These are phyloP conservation scores for Saccharomyces hybrid DNA, from an alignment of 1,139 yeast species.

Conservation along the genomic window DNA sequence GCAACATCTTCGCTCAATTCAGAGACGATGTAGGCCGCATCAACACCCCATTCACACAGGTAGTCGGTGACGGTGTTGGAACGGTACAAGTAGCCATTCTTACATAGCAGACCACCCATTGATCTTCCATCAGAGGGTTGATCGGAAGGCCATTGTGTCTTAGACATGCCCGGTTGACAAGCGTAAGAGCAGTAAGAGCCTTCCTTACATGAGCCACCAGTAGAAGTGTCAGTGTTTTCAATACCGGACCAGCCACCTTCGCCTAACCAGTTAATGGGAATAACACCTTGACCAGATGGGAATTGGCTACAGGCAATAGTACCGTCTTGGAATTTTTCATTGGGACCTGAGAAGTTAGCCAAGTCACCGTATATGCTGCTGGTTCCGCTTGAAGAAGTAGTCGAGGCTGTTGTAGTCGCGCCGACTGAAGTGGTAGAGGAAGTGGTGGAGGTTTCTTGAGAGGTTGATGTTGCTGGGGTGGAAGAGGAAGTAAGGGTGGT, in stretches of 20 bases:
- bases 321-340: slow-evolving; percentile 53
- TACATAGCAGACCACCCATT: slow-evolving; percentile 68
- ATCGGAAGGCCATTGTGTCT: slow-evolving; percentile 71
- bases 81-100: slow-evolving; percentile 60
- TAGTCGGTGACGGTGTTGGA: slow-evolving; percentile 47
- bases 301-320: slow-evolving; percentile 49
- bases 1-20: slow-evolving; percentile 52
- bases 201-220: slow-evolving; percentile 59
- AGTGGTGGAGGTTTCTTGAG: slow-evolving; percentile 24
- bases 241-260: slow-evolving; percentile 70
- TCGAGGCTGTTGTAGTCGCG: no score
- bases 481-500: slow-evolving; percentile 8
- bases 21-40: slow-evolving; percentile 52
- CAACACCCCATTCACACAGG: slow-evolving; percentile 70
- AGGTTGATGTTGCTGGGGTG: slow-evolving; percentile 21
- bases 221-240: slow-evolving; percentile 49
- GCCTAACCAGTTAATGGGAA: slow-evolving; percentile 49
- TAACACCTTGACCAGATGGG: slow-evolving; percentile 67
- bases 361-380: slow-evolving; percentile 49
- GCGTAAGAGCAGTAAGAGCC: slow-evolving; percentile 78
- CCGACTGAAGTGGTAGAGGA: slow-evolving; percentile 19
- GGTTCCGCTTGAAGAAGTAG: slow-evolving; percentile 17
- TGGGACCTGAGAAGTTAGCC: slow-evolving; percentile 43
- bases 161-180: slow-evolving; percentile 84
- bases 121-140: slow-evolving; percentile 71